These are phyloP conservation scores for Ceratobasidium sp. DNA, from an alignment of 1,284 basidiomycete genomes.

Conservation along the genomic window DNA sequence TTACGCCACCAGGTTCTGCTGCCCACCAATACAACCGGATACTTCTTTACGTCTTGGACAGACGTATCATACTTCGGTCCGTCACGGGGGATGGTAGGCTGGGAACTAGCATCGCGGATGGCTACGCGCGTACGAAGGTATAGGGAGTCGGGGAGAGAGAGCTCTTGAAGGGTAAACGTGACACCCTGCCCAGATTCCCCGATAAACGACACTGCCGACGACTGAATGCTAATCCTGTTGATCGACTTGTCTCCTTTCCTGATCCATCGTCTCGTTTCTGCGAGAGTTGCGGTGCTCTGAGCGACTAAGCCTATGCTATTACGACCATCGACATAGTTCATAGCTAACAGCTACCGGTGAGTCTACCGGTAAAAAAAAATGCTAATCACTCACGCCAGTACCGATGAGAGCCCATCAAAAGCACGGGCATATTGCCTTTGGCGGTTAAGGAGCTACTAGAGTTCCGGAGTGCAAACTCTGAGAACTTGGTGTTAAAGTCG, in stretches of 20 bases:
- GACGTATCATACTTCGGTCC: not conserved
- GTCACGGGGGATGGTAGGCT: not conserved
- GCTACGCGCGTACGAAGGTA: not conserved
- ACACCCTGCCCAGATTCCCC: not conserved
- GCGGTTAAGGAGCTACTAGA: slow-evolving; percentile 1
- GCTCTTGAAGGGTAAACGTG: not conserved
- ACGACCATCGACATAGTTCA: not conserved
- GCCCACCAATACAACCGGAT: not conserved
- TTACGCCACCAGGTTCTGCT: slow-evolving; percentile 9
- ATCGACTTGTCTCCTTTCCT: not conserved
- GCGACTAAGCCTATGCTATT: not conserved
- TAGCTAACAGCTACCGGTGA: not conserved
- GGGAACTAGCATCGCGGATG: not conserved
- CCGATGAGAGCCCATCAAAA: not conserved
- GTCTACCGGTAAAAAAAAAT: not conserved
- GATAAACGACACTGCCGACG: not conserved
- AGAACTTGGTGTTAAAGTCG: not conserved
- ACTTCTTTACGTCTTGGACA: not conserved
- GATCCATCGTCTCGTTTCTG: not conserved
- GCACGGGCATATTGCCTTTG: not conserved
- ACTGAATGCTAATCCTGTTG: not conserved
- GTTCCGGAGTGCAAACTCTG: not conserved
- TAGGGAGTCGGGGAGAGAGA: slow-evolving; percentile 2
- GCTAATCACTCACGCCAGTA: slow-evolving; percentile 3
- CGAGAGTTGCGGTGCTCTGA: slow-evolving; percentile 5